Evolutionary conservation across 148 eudicot genomes (phyloP), one percentile per base, ranked within the genome.

Genomic region (Silene latifolia): DNA sequence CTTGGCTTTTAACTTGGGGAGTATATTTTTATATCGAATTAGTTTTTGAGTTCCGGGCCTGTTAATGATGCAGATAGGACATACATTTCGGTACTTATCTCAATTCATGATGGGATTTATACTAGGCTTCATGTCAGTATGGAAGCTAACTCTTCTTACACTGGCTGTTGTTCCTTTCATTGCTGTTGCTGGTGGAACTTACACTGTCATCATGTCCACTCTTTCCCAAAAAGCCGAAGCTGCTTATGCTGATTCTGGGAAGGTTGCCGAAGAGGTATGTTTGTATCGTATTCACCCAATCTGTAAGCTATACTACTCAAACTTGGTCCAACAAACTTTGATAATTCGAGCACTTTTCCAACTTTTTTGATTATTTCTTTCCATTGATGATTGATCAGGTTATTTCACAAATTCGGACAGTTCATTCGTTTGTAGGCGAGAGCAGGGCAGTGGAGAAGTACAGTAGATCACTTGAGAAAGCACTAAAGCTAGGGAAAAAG

Each of bases 231-330:
- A 85, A 76, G 81, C 87, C 42, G 92, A 88, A 76, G 85, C 88
- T 68, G 88, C 92, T 56, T 90, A 90, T 80, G 92, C 90, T 63
- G 87, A 90, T 74, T 88, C 96, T 0, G 92, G 90, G 48, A 88
- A 88, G 74, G 68, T 86, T 46, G 96, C 96, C 19, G 91, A 87
- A 83, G 96, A 90, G 92, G 96, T 84, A 25, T 1, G n/a, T 21
- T 65, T 19, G 8, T 67, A 13, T 20, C 7, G 3, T 35, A 39
- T 60, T 39, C 44, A 6, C 56, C 17, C 5, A 51, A 51, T 51
- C 56, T 51, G 0, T 39, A 8, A 39, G 44, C 44, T 39, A 39
- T 39, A 39, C 18, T 10, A 53, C 42, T 64, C 42, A 27, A 32
- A 5, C 5, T 69, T 13, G 3, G 44, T 7, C 44, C 8, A 62